Percentiles rank a stretch among this genome's conserved stretches.
Conservation (phyloP, 163 green algal genomes). For the Coccomyxa subellipsoidea region DNA sequence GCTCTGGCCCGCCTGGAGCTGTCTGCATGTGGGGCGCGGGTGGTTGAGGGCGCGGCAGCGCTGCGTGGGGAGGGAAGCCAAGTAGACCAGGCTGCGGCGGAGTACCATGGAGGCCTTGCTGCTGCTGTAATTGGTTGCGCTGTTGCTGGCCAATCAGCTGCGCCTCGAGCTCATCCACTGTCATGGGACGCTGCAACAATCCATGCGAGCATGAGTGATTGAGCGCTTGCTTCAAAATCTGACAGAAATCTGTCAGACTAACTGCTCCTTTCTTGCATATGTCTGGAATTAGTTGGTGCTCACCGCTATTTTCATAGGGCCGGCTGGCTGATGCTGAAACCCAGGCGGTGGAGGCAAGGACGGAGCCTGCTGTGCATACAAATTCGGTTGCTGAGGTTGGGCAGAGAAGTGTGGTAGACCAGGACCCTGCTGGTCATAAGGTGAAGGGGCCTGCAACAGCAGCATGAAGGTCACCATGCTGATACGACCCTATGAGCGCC, state of each 20-base stretch:
- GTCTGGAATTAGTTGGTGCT: neutral
- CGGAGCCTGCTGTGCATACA: neutral
- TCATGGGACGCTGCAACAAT: constrained; percentile 28
- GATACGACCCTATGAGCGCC: too few species aligned
- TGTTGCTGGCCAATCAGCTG: constrained; percentile 29
- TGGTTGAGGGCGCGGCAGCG: neutral
- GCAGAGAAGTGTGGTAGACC: neutral
- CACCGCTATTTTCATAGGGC: neutral
- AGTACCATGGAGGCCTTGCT: neutral
- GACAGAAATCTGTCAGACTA: too few species aligned
- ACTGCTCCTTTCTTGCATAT: too few species aligned
- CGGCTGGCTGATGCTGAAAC: neutral
- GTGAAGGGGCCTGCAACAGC: neutral
- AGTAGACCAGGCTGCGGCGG: neutral
- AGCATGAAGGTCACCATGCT: neutral
- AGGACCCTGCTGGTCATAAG: neutral
- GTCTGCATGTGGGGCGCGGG: neutral
- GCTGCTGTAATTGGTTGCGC: constrained; percentile 5
- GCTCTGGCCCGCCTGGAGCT: neutral
- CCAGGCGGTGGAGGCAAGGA: neutral
- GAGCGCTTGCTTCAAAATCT: too few species aligned
- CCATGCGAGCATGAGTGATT: too few species aligned
- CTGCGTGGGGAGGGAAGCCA: neutral
- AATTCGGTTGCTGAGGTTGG: neutral
- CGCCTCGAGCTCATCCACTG: constrained; percentile 52